Base-by-base conservation (phyloP, 345 rosid species). In the Bruguiera sexangula region DNA sequence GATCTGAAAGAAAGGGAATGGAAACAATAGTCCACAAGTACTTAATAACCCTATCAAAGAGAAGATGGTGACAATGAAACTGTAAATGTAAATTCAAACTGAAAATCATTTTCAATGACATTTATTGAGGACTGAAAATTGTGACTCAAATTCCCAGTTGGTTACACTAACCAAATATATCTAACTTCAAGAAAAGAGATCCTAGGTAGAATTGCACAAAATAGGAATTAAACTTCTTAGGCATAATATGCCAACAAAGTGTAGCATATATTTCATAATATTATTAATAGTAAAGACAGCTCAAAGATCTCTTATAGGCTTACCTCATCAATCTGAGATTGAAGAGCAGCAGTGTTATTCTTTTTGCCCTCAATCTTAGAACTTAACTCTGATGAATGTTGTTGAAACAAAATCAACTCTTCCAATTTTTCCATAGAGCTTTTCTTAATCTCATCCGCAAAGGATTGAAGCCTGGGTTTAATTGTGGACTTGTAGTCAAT, bases 401-500 rank as follows among this genome's bases (percentile, higher is more conserved):
- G 84, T 71, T 87, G 96, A 57, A 86, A 86, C 36, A 69, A 70
- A 57, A 81, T 82, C 59, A 80, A 37, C 68, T 85, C 90, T 65
- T 88, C 96, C 65, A 75, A 60, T 69, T 85, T 91, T 64, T 30
- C 82, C 81, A 73, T 62, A 48, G 85, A 83, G 75, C 79, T 79
- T 78, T 69, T 84, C 73, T 87, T 94, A 60, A 82, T 71, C 0
- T 78, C 85, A 24, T 85, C 85, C 6, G 80, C 72, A 55, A 77
- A 73, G 29, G 84, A 82, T 70, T 78, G 79, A 13, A 94, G 85
- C 60, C 81, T 88, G 39, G 84, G 89, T 83, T 88, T 91, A 52
- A 91, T 75, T 27, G 73, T 70, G 30, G 82, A 76, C 70, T 88
- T 94, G 75, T 89, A 85, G 71, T 89, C 97, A 63, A 91, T 67